These are phyloP conservation scores for Globisporangium barbulae DNA, from an alignment of 352 stramenopile species.

Conservation along the genomic window DNA sequence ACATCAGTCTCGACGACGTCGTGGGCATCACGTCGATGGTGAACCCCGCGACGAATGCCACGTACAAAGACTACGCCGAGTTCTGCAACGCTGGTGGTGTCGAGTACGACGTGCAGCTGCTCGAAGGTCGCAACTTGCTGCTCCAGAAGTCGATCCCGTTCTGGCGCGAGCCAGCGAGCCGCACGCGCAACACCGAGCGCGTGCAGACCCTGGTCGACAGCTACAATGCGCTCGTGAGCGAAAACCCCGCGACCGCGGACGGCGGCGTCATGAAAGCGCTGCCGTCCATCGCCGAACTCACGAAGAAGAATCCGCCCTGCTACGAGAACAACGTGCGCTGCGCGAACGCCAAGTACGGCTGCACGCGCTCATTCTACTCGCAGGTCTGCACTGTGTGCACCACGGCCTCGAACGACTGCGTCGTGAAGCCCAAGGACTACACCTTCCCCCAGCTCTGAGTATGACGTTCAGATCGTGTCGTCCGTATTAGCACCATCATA, in stretches of 20 bases:
- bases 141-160: slow-evolving; percentile 50
- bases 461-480: background rate
- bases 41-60: slow-evolving; percentile 33
- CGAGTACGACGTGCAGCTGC: slow-evolving; percentile 44
- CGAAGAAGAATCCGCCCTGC: slow-evolving; percentile 45
- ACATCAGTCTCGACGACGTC: slow-evolving; percentile 59
- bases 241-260: slow-evolving; percentile 29
- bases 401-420: slow-evolving; percentile 25
- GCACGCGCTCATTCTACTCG: slow-evolving; percentile 45
- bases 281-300: slow-evolving; percentile 36
- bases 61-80: slow-evolving; percentile 48
- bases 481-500: too few relatives aligned
- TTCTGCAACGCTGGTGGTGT: slow-evolving; percentile 54
- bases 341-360: slow-evolving; percentile 41
- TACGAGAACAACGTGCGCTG: slow-evolving; percentile 58
- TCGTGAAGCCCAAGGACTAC: slow-evolving; percentile 21
- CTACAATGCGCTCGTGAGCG: slow-evolving; percentile 37
- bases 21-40: slow-evolving; percentile 65
- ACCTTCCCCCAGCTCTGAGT: slow-evolving; percentile 12
- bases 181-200: slow-evolving; percentile 41
- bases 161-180: slow-evolving; percentile 51
- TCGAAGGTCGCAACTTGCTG: slow-evolving; percentile 20
- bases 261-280: slow-evolving; percentile 44
- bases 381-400: slow-evolving; percentile 63
- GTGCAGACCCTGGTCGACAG: slow-evolving; percentile 37